Evolutionary conservation across 441 rosid species (phyloP), one percentile per base, ranked within the genome.

Genomic region (Syzygium syzygioides): DNA sequence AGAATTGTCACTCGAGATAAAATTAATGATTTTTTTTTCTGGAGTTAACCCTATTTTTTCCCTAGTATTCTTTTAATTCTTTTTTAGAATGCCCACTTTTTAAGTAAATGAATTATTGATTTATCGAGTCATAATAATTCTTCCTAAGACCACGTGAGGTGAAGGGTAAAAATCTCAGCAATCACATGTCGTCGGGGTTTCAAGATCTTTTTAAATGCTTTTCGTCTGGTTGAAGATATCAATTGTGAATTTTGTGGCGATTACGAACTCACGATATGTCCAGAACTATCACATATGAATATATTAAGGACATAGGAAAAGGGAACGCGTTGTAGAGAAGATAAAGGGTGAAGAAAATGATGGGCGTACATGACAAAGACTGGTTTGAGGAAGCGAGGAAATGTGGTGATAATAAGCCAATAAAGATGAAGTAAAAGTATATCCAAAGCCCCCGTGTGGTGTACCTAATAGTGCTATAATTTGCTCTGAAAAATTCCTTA

Each of bases 231-330:
- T 34, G 11, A 0, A 34, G 79, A 30, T 64, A 30, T 64, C 14
- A 8, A 64, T 64, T 15, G 76, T 0, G 37, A 64, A 64, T 64
- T 64, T 0, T 0, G 6, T n/a, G 17, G 0, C 4, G 3, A 30
- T 3, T 14, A 7, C 8, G 76, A 15, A 64, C 20, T 7, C 23
- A 30, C 15, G 30, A 30, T 64, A 34, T 64, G 18, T 30, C 26
- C 26, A 0, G 5, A 1, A 68, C 0, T 10, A 34, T 4, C 0
- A 4, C 23, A 8, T 17, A 32, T 30, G 5, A 25, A 9, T 6
- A 20, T 54, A 5, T 53, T 18, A 9, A 32, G 13, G 11, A 1
- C 10, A 34, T 18, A 18, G 0, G 45, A 12, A 25, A 1, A 71
- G 5, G 80, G 50, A 34, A 37, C 9, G 9, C 9, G 12, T 37